Percentiles rank a stretch among this genome's conserved stretches.
Evolutionary conservation across 192 early-diverging fungal genomes (phyloP).

Genomic region (Podila verticillata): DNA sequence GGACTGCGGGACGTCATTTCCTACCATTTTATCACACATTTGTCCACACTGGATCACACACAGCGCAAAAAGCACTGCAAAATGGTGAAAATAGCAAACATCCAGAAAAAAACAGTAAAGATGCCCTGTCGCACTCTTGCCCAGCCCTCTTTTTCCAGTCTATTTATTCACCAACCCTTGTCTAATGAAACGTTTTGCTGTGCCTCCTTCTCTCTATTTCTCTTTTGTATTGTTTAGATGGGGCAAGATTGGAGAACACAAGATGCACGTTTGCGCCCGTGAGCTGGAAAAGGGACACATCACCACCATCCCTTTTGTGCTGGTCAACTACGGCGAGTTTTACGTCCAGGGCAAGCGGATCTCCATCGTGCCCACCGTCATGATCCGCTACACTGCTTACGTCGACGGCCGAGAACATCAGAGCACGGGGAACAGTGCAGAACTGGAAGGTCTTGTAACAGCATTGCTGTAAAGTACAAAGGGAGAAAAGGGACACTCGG

Average conservation of each 20-base stretch:
- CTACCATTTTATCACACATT: too few relatives aligned
- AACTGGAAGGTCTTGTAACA: not conserved
- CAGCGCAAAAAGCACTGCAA: too few relatives aligned
- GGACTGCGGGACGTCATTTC: too few relatives aligned
- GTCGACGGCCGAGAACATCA: slow-evolving; percentile 2
- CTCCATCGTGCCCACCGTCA: slow-evolving; percentile 2
- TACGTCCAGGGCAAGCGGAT: slow-evolving; percentile 2
- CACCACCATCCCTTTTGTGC: slow-evolving; percentile 1
- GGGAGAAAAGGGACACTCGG: too few relatives aligned
- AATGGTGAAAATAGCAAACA: too few relatives aligned
- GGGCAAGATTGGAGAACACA: slow-evolving; percentile 10
- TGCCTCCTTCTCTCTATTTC: not conserved
- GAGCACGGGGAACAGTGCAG: not conserved
- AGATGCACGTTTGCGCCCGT: slow-evolving; percentile 4
- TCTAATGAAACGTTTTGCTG: too few relatives aligned
- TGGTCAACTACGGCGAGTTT: slow-evolving; percentile 1
- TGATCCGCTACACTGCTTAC: slow-evolving; percentile 1
- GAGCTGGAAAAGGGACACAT: slow-evolving; percentile 1
- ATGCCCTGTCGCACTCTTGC: too few relatives aligned
- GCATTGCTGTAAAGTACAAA: not conserved
- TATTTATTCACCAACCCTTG: too few relatives aligned
- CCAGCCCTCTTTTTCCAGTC: too few relatives aligned
- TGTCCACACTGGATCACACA: too few relatives aligned
- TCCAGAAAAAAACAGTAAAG: too few relatives aligned
- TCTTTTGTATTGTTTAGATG: not conserved